Base-by-base conservation (phyloP, 2,329 filamentous ascomycete genomes). In the Colletotrichum viniferum region DNA sequence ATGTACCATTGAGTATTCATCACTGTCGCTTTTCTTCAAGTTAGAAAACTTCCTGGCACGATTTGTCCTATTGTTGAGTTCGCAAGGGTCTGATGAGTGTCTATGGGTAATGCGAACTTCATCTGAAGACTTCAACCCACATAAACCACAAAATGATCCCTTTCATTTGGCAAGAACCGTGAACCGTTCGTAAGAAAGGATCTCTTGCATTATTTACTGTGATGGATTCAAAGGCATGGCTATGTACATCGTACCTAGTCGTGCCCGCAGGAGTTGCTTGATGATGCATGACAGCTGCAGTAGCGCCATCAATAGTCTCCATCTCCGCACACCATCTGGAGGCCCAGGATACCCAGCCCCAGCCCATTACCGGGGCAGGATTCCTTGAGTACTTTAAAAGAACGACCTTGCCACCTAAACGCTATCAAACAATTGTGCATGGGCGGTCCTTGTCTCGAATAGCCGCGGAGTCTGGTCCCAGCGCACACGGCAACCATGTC, bases 401-500 rank as follows among this genome's bases (percentile, higher is more conserved):
- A 24, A 61, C 62, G 38, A 67, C 72, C 38, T 62, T 34, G 72
- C 69, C 30, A 52, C 38, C 65, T 14, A 36, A 62, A 55, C 65
- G 55, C 56, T n/a, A 38, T 38, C 13, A 24, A 9, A 16, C 24
- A 18, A n/a, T 9, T 24, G 7, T 28, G 69, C 72, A 67, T 36
- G 68, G 55, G 32, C 62, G 34, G 18, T 32, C 38, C 72, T 69
- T 43, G 61, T 18, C 26, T 48, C 16, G 38, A 34, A 66, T 56
- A 72, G 52, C 55, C 62, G 55, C 69, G 58, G 18, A 26, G 18
- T 36, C n/a, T 60, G 43, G 55, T 66, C 72, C 68, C 28, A 65
- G 52, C 60, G 36, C 4, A 32, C 14, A 66, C 72, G 69, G 69
- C 48, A 38, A n/a, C 69, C 52, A 72, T 72, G 72, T 32, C 62